phyloP scores from a whole-genome alignment of 148 eudicot genomes.

The Rheum nobile region DNA sequence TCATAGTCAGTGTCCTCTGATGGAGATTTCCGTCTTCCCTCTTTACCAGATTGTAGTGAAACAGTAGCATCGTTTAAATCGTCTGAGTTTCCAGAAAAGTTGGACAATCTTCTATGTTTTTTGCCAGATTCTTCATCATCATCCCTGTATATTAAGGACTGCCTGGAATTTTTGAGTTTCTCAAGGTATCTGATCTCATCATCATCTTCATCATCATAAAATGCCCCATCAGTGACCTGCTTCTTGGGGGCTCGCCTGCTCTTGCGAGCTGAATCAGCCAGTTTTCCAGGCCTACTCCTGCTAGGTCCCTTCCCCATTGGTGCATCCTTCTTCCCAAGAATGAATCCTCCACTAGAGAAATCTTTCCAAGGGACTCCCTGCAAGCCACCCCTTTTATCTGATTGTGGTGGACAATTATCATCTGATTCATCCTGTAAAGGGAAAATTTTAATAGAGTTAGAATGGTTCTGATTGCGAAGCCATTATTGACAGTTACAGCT shows the following conservation, averaged over 20 bases:
- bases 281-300: slow-evolving; percentile 29
- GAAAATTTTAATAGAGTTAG: slow-evolving; percentile 8
- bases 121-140: slow-evolving; percentile 44
- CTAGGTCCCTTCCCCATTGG: slow-evolving; percentile 27
- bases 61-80: slow-evolving; percentile 23
- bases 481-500: not conserved
- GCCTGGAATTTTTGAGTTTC: slow-evolving; percentile 57
- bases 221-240: slow-evolving; percentile 42
- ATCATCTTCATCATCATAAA: slow-evolving; percentile 78
- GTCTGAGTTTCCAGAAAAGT: slow-evolving; percentile 28
- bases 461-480: not conserved
- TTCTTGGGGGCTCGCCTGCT: slow-evolving; percentile 65
- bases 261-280: slow-evolving; percentile 49
- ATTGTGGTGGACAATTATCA: slow-evolving; percentile 23
- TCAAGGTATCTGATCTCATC: slow-evolving; percentile 88
- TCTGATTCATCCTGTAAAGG: slow-evolving; percentile 47
- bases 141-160: slow-evolving; percentile 29
- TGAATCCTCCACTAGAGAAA: slow-evolving; percentile 49
- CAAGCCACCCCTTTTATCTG: slow-evolving; percentile 42
- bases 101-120: slow-evolving; percentile 43
- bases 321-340: slow-evolving; percentile 43
- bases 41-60: slow-evolving; percentile 28
- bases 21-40: slow-evolving; percentile 40
- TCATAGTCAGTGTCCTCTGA: slow-evolving; percentile 57
- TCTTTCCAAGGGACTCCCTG: slow-evolving; percentile 80